Base-by-base conservation (phyloP, 2,329 filamentous ascomycete genomes). In the Tolypocladium endophyticum region DNA sequence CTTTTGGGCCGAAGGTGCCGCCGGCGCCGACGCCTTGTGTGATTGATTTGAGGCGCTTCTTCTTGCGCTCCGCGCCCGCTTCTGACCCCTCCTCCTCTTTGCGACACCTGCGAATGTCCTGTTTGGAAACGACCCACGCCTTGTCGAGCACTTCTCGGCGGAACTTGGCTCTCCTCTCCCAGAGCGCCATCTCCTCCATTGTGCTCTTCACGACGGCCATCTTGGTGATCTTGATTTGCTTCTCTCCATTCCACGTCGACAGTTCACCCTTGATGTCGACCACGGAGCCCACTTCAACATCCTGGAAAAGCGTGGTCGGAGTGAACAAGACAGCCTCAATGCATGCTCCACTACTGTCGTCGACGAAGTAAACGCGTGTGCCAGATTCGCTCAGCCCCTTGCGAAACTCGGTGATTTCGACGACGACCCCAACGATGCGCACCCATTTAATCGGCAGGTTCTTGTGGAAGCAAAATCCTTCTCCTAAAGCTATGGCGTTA, bases 371-470 rank as follows among this genome's bases (percentile, higher is more conserved):
- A 47, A 82, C 72, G 53, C 74, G 76, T 41, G 75, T 75, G 41
- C 72, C 72, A 41, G 67, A 35, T 33, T 53, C 30, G 8, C 50
- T n/a, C 7, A 14, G 20, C 18, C n/a, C 50, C 30, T 35, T 53
- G 50, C 9, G 63, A 59, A 76, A 81, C 28, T 84, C 78, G 63
- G 84, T 80, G 41, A 85, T 73, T 16, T 81, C 83, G 59, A 92
- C 85, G 28, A 93, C 80, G 11, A 91, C 72, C 36, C 90, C 90
- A 9, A 85, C 81, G 38, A 92, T 72, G 62, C 87, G 85, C 58
- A 89, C 82, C 83, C 87, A 92, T 79, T 85, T 84, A 65, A 93
- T 84, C 0, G 89, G 89, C 64, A 92, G 85, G 71, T 92, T 92
- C 56, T 79, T 73, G 74, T 86, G 80, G 72, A 92, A 91, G 69